Percentiles rank a stretch among this genome's conserved stretches.
These are phyloP conservation scores for Ogataea siamensis DNA, from an alignment of 805 yeast genomes.

Conservation along the genomic window DNA sequence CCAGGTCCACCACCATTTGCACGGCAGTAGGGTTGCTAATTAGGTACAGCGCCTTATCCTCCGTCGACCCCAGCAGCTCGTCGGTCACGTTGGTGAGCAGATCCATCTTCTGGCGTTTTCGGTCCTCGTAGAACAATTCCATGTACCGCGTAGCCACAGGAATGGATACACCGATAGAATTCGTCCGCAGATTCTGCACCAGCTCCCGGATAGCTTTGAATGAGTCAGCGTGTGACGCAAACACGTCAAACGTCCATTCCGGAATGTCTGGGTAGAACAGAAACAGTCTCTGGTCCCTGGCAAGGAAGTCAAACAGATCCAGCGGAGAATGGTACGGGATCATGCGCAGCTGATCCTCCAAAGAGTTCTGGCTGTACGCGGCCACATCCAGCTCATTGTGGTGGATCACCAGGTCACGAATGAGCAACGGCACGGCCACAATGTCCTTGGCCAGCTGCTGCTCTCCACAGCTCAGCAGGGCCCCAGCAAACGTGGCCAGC, in stretches of 20 bases:
- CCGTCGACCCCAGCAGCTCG: constrained; percentile 2
- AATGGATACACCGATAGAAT: constrained; percentile 3
- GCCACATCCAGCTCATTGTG: constrained; percentile 12
- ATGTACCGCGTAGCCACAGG: constrained; percentile 8
- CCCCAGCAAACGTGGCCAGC: constrained; percentile 13
- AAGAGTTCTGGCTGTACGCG: constrained; percentile 9
- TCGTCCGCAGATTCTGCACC: constrained; percentile 2
- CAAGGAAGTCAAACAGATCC: constrained; percentile 26
- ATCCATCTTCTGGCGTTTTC: background rate
- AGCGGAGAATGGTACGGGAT: constrained; percentile 24
- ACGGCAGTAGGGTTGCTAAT: constrained; percentile 4
- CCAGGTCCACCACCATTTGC: constrained; percentile 7
- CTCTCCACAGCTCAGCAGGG: constrained; percentile 18
- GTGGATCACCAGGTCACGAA: constrained; percentile 18
- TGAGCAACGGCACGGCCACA: constrained; percentile 18
- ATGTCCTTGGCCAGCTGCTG: constrained; percentile 22
- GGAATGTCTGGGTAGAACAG: constrained; percentile 24
- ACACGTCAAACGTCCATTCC: constrained; percentile 5
- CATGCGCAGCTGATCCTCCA: constrained; percentile 4
- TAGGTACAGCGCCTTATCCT: constrained; percentile 2
- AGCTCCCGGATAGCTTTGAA: constrained; percentile 5
- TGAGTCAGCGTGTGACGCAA: constrained; percentile 2
- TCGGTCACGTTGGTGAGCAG: constrained; percentile 1
- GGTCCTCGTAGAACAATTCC: constrained; percentile 6
- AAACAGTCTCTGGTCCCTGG: constrained; percentile 18